phyloP scores from a whole-genome alignment of 306 rosid species.

The Cucurbita ficifolia region DNA sequence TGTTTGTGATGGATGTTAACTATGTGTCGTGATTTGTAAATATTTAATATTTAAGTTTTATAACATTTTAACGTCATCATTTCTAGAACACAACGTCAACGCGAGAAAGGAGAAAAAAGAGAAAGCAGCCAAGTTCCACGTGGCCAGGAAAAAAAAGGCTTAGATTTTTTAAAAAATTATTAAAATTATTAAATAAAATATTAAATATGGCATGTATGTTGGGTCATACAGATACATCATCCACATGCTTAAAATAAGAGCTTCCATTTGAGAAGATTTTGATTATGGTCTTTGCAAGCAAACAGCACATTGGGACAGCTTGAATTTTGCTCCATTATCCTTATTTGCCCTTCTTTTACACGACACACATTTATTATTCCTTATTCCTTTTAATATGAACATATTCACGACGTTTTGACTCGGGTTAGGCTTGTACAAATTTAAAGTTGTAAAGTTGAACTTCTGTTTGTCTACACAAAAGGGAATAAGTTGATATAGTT shows the following conservation, averaged over 20 bases:
- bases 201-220: background rate
- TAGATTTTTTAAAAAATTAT: background rate
- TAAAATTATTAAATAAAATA: background rate
- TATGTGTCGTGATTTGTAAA: too few relatives aligned
- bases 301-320: background rate
- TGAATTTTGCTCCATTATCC: background rate
- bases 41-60: too few relatives aligned
- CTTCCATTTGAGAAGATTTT: background rate
- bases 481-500: too few relatives aligned
- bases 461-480: too few relatives aligned
- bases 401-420: background rate
- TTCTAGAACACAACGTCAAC: conserved; percentile 1
- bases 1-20: too few relatives aligned
- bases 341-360: background rate
- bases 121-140: background rate
- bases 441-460: background rate
- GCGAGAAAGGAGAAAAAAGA: background rate
- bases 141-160: background rate
- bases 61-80: background rate
- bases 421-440: background rate
- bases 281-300: background rate
- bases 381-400: background rate
- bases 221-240: background rate
- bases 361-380: background rate
- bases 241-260: background rate